Conservation (phyloP, 352 stramenopile species). For the Globisporangium apiculatum region DNA sequence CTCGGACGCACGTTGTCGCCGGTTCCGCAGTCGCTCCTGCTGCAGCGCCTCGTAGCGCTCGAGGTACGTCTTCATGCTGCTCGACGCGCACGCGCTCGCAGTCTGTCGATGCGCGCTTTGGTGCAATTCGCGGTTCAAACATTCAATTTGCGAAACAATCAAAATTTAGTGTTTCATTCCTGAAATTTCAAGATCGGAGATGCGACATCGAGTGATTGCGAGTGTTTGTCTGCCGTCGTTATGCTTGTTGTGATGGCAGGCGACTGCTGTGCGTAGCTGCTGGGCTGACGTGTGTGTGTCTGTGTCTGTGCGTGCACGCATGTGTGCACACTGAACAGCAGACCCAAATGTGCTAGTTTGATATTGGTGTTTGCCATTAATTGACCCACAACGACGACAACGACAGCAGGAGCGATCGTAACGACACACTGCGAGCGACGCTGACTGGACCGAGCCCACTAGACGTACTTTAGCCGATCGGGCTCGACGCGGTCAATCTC, state of each 20-base stretch:
- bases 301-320: too few species aligned
- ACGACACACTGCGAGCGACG: too few species aligned
- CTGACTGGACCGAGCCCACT: not conserved
- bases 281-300: too few species aligned
- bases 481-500: slow-evolving; percentile 28
- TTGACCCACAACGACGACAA: too few species aligned
- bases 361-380: too few species aligned
- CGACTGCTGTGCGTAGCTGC: too few species aligned
- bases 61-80: slow-evolving; percentile 35
- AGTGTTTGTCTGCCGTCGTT: too few species aligned
- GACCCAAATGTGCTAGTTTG: too few species aligned
- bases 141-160: too few species aligned
- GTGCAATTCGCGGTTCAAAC: slow-evolving; percentile 8
- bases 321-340: too few species aligned
- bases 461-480: slow-evolving; percentile 15
- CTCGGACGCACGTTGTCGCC: slow-evolving; percentile 14
- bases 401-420: not conserved
- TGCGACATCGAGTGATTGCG: not conserved
- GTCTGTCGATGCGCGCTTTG: not conserved
- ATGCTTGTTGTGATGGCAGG: too few species aligned
- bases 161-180: not conserved
- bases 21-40: slow-evolving; percentile 24
- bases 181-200: not conserved
- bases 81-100: not conserved
- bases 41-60: slow-evolving; percentile 47